phyloP scores from a whole-genome alignment of 768 basidiomycete species.

The Amanita phalloides region DNA sequence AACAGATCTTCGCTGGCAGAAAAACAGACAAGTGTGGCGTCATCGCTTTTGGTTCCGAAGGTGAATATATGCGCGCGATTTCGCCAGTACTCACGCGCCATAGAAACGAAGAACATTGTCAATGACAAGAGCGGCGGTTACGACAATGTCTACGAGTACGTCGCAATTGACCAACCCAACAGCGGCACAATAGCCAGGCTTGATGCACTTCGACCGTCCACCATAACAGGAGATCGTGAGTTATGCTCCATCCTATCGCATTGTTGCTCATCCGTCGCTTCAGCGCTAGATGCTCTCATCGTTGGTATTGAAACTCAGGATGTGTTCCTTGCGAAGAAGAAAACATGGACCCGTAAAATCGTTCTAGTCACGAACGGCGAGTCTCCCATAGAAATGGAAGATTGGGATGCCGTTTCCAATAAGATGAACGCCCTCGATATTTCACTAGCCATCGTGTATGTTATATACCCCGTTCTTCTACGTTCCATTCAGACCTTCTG shows the following conservation, averaged over 20 bases:
- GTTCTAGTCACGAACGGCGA: conserved; percentile 82
- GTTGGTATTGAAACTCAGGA: conserved; percentile 79
- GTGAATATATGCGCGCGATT: conserved; percentile 19
- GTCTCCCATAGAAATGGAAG: conserved; percentile 57
- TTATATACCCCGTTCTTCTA: not conserved
- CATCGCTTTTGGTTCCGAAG: conserved; percentile 76
- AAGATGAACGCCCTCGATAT: conserved; percentile 56
- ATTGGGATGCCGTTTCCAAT: conserved; percentile 59
- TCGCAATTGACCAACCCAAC: conserved; percentile 59
- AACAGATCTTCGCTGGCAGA: conserved; percentile 78
- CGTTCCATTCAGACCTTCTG: not conserved
- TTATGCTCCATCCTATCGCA: not conserved
- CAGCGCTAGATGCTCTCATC: conserved; percentile 81
- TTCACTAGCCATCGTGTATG: conserved; percentile 61
- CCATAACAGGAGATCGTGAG: conserved; percentile 57
- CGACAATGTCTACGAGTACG: conserved; percentile 61
- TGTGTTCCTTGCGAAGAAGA: conserved; percentile 54
- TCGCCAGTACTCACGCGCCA: not conserved
- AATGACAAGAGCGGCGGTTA: conserved; percentile 57
- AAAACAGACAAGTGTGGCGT: conserved; percentile 96
- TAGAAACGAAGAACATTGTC: conserved; percentile 60
- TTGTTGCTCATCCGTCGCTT: not conserved
- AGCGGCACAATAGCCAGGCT: conserved; percentile 56
- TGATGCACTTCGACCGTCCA: conserved; percentile 46
- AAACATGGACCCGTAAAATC: conserved; percentile 79